These are phyloP conservation scores for Pseudonitzschia multiseries DNA, from an alignment of 108 stramenopile genomes.

Conservation along the genomic window DNA sequence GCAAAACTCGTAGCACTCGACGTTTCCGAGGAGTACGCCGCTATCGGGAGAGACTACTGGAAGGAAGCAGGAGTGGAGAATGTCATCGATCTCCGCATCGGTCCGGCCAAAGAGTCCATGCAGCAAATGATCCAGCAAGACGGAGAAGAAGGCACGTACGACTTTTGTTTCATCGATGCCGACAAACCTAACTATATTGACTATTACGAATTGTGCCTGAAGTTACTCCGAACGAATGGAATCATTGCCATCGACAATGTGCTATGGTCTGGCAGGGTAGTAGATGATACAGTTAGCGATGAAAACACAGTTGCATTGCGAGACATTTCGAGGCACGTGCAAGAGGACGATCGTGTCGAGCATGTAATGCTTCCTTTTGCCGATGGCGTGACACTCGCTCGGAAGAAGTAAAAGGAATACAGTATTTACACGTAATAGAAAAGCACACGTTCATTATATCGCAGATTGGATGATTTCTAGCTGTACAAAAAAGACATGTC, in stretches of 20 bases:
- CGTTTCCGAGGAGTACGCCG: slow-evolving; percentile 16
- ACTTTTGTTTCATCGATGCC: slow-evolving; percentile 29
- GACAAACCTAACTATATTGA: slow-evolving; percentile 16
- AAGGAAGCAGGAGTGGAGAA: slow-evolving; percentile 26
- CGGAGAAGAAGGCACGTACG: slow-evolving; percentile 12
- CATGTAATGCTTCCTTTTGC: slow-evolving; percentile 19
- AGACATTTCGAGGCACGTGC: neutral
- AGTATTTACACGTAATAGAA: neutral
- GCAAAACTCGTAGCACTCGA: slow-evolving; percentile 14
- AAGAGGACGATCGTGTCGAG: slow-evolving; percentile 10
- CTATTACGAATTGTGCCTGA: slow-evolving; percentile 21
- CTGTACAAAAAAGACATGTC: neutral
- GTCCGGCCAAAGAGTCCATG: slow-evolving; percentile 13
- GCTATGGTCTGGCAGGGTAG: slow-evolving; percentile 10
- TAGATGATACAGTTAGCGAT: neutral
- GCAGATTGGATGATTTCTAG: neutral
- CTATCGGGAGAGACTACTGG: slow-evolving; percentile 24
- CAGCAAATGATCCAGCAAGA: neutral
- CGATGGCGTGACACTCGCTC: slow-evolving; percentile 14
- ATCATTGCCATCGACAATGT: slow-evolving; percentile 14
- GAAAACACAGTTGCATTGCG: slow-evolving; percentile 17
- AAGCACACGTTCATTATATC: neutral
- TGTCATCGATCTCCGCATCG: slow-evolving; percentile 26
- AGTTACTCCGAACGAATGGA: slow-evolving; percentile 6
- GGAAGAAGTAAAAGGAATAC: slow-evolving; percentile 4